Base-by-base conservation (phyloP, 2,329 filamentous ascomycete genomes). In the Fusarium sp. region DNA sequence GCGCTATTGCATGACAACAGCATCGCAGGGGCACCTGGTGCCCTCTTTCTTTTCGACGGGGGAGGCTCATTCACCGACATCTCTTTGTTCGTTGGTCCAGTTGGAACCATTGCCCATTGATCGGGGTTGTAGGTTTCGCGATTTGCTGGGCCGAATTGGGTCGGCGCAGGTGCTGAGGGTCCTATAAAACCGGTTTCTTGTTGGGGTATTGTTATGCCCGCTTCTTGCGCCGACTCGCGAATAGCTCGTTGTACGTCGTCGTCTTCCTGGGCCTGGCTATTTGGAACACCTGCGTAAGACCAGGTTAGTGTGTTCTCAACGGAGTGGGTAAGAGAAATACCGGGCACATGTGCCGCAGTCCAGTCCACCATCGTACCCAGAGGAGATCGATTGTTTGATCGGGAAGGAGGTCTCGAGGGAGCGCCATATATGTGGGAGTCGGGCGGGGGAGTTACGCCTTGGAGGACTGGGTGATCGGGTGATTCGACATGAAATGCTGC, bases 401-500 rank as follows among this genome's bases (percentile, higher is more conserved):
- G 81, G 23, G 88, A 90, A 2, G 88, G 88, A n/a, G 88, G 88
- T 57, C 88, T 83, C 18, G 88, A 89, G 0, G 86, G 86, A 7
- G 85, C 84, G 30, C 79, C 80, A 10, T 78, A 77, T 36, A 78
- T 79, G 59, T 83, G 83, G 45, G 77, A 76, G 37, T 80, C 80
- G 13, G 76, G 74, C 3, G 78, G 78, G 34, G 83, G 80, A 8
- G 82, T 79, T 12, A 81, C 76, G 20, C 83, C 82, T 42, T 83
- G 80, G 33, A 85, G 80, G 36, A 83, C 73, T 36, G 74, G 74
- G 62, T 77, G 77, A 58, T 84, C 83, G 42, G 84, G 78, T 9
- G 83, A 81, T 63, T 89, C 85, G 62, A 89, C 84, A 67, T 85
- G 83, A 73, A 89, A 89, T 16, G 85, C 85, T 84, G 70, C 13